phyloP scores from a whole-genome alignment of 768 basidiomycete genomes.

The Auriscalpium microsporum region DNA sequence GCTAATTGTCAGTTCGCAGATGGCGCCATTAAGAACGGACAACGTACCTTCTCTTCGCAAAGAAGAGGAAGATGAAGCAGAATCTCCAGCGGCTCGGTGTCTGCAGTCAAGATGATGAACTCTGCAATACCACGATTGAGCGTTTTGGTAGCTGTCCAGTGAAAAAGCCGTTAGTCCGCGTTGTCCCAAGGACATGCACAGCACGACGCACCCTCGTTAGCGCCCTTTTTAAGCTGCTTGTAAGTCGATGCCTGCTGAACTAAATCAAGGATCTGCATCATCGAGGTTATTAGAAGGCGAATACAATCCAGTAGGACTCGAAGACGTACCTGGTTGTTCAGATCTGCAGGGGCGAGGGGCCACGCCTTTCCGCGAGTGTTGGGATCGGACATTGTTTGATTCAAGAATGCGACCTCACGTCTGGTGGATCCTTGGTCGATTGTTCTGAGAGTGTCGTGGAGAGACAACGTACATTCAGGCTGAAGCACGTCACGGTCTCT shows the following conservation, averaged over 20 bases:
- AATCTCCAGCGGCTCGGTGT: slow-evolving; percentile 97
- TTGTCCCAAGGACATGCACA: neutral
- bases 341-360: slow-evolving; percentile 75
- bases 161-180: neutral
- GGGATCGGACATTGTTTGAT: slow-evolving; percentile 48
- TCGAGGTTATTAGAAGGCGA: neutral
- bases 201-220: slow-evolving; percentile 75
- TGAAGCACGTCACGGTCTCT: no score
- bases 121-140: slow-evolving; percentile 97
- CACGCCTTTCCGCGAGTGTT: slow-evolving; percentile 66
- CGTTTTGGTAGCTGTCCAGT: slow-evolving; percentile 82
- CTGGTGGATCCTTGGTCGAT: slow-evolving; percentile 77
- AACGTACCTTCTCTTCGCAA: slow-evolving; percentile 90
- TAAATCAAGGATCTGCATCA: slow-evolving; percentile 78
- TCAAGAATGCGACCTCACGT: slow-evolving; percentile 62
- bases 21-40: neutral
- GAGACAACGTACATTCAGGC: no score
- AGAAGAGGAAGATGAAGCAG: slow-evolving; percentile 92
- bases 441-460: no score
- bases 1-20: neutral
- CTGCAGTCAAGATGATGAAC: slow-evolving; percentile 92
- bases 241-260: slow-evolving; percentile 95
- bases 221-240: slow-evolving; percentile 98
- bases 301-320: neutral
- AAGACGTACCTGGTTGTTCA: slow-evolving; percentile 76